phyloP scores from a whole-genome alignment of 2,329 filamentous ascomycete species.

The Cucurbitaria berberidis region DNA sequence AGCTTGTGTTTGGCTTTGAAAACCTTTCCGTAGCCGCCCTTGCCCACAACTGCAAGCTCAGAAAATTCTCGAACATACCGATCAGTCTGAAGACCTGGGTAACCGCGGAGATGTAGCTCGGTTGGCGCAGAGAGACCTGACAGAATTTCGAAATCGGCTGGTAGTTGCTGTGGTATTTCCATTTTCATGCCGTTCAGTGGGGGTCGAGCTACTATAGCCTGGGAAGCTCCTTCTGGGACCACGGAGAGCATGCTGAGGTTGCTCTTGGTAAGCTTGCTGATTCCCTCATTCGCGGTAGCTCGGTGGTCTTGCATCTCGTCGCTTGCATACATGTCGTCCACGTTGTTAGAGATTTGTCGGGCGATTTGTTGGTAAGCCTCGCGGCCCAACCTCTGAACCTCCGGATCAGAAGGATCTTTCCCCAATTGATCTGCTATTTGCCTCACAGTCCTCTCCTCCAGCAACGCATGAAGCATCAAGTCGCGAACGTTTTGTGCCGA shows the following conservation, averaged over 20 bases:
- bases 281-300: conserved; percentile 46
- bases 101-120: conserved; percentile 30
- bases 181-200: conserved; percentile 5
- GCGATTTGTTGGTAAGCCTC: conserved; percentile 50
- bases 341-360: conserved; percentile 46
- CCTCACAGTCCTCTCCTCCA: conserved; percentile 53
- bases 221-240: conserved; percentile 26
- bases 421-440: conserved; percentile 49
- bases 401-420: conserved; percentile 41
- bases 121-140: conserved; percentile 22
- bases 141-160: conserved; percentile 16
- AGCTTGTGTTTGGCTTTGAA: conserved; percentile 67
- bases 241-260: conserved; percentile 33
- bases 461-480: conserved; percentile 52
- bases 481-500: conserved; percentile 42
- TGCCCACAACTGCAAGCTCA: conserved; percentile 62
- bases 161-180: conserved; percentile 16
- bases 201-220: conserved; percentile 30
- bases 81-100: conserved; percentile 40
- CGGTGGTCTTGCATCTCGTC: conserved; percentile 47
- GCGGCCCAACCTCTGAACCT: conserved; percentile 45
- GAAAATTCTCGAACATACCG: conserved; percentile 43
- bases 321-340: conserved; percentile 47
- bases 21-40: conserved; percentile 70
- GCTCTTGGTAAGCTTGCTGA: conserved; percentile 38